Base-by-base conservation (phyloP, 2,329 filamentous ascomycete genomes). In the Aspergillus sp. region DNA sequence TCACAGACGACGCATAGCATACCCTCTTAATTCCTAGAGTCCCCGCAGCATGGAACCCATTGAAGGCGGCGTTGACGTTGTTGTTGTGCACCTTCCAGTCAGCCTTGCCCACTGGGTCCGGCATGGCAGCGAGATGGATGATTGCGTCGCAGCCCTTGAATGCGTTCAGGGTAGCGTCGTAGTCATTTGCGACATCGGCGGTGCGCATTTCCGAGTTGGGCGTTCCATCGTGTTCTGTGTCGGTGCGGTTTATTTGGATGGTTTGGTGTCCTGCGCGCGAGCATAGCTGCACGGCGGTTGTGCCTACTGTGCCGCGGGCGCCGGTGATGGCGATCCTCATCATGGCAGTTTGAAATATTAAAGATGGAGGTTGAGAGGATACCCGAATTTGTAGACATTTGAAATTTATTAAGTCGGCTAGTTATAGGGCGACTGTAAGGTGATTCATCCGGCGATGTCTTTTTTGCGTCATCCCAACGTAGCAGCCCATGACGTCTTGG, bases 71-170 rank as follows among this genome's bases (percentile, higher is more conserved):
- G 54, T 68, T 69, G 47, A 75, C 72, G 57, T 76, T 77, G 65
- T 75, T 75, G 57, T 64, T 67, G 61, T 75, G 73, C 0, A 75
- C 72, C 24, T 63, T 40, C 48, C 61, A 64, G 53, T 76, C 70
- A 2, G 63, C 54, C 27, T 70, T 74, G 40, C 65, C 67, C 2
- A 74, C 62, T 3, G 73, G 73, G 55, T 75, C 67, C 2, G 73
- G 74, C 24, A 75, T 70, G 3, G 73, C 71, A 2, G 73, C 74
- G 1, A 76, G 70, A 51, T 76, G 74, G 45, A 76, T 75, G 20
- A 76, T 51, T 8, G 73, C 73, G 42, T 75, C 74, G 60, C 71
- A 74, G 47, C 71, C 71, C 33, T 66, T 56, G 61, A 75, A 73
- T 8, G 73, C 68, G 11, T 66, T 56, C 5, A 72, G 30, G 0